Evolutionary conservation across 805 yeast species (phyloP).

Genomic region (Kodamaea lidongshanica): DNA sequence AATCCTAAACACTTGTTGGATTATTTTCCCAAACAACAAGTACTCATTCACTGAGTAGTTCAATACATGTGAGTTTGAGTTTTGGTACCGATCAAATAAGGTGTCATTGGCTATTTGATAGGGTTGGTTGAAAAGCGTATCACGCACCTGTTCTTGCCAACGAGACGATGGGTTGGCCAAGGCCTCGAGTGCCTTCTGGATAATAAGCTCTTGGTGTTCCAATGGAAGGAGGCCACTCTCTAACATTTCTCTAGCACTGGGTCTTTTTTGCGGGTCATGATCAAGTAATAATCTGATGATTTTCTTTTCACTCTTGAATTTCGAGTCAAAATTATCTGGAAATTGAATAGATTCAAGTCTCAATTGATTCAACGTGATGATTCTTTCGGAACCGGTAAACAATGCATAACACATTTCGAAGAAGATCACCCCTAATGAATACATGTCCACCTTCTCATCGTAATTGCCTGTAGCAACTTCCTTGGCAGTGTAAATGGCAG

Average conservation of each 20-base stretch:
- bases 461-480: constrained; percentile 81
- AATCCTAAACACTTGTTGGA: constrained; percentile 52
- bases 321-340: constrained; percentile 59
- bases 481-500: constrained; percentile 85
- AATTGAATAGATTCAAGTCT: constrained; percentile 57
- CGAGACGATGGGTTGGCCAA: constrained; percentile 87
- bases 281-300: constrained; percentile 63
- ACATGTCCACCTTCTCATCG: constrained; percentile 92
- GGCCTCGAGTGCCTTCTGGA: constrained; percentile 80
- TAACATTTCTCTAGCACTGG: constrained; percentile 69
- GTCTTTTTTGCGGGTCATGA: constrained; percentile 74
- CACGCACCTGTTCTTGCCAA: constrained; percentile 90
- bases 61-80: constrained; percentile 18
- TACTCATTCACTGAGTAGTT: constrained; percentile 37
- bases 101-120: constrained; percentile 80
- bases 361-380: constrained; percentile 58
- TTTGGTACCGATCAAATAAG: constrained; percentile 56
- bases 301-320: constrained; percentile 52
- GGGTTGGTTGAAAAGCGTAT: constrained; percentile 78
- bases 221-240: constrained; percentile 82
- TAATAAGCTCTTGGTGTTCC: constrained; percentile 82
- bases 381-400: constrained; percentile 92
- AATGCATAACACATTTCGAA: constrained; percentile 89
- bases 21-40: constrained; percentile 53
- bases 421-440: constrained; percentile 88